Percentiles rank a stretch among this genome's conserved stretches.
phyloP scores from a whole-genome alignment of 768 basidiomycete species.

The Pleurotus citrinopileatus region DNA sequence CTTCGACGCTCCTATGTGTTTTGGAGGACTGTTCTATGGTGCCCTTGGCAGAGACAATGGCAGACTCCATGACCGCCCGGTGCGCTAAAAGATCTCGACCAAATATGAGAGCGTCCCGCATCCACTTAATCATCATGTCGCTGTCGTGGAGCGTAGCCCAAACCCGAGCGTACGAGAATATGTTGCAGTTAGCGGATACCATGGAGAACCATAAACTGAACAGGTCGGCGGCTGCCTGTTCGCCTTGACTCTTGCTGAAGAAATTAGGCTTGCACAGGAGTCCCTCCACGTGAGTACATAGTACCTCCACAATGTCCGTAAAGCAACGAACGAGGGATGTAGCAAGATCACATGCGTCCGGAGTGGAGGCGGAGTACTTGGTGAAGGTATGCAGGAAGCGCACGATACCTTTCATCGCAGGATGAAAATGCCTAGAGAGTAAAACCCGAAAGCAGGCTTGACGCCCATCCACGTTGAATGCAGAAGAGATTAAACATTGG shows the following conservation, averaged over 20 bases:
- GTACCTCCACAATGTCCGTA: constrained; percentile 87
- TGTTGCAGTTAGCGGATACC: constrained; percentile 74
- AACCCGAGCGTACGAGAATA: constrained; percentile 78
- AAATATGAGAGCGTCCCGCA: constrained; percentile 96
- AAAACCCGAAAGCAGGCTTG: constrained; percentile 84
- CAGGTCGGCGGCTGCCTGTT: constrained; percentile 48
- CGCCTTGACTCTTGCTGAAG: constrained; percentile 40
- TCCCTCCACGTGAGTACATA: constrained; percentile 73
- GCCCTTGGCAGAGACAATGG: constrained; percentile 22
- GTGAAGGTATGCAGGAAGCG: constrained; percentile 67
- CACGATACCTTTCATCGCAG: constrained; percentile 68
- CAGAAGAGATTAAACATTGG: constrained; percentile 77
- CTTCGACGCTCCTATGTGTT: constrained; percentile 47
- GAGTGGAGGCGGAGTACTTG: constrained; percentile 55
- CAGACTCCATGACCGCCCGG: constrained; percentile 75
- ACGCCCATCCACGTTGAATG: constrained; percentile 88
- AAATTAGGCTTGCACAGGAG: constrained; percentile 59
- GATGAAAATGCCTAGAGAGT: constrained; percentile 61
- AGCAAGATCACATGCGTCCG: constrained; percentile 88
- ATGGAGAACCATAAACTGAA: constrained; percentile 80
- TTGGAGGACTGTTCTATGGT: constrained; percentile 30
- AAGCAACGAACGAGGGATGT: constrained; percentile 89
- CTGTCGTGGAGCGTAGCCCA: constrained; percentile 85
- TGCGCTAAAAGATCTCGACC: constrained; percentile 83
- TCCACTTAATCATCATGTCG: constrained; percentile 91